These are phyloP conservation scores for Mucor lusitanicus DNA, from an alignment of 371 early-diverging fungal genomes.

Conservation along the genomic window DNA sequence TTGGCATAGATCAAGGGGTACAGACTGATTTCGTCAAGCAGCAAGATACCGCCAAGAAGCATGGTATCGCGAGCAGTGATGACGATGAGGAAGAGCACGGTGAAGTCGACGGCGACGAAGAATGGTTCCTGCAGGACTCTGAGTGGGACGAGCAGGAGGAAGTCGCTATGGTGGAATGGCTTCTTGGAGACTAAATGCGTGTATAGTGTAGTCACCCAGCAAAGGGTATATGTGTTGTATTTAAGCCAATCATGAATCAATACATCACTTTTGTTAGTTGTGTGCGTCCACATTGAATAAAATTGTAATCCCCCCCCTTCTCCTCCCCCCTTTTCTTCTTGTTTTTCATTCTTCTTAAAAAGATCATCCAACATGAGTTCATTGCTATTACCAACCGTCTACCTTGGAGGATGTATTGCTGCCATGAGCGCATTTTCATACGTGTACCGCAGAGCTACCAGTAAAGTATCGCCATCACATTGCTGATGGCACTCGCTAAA, in stretches of 20 bases:
- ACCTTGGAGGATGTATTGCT: constrained; percentile 64
- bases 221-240: neutral
- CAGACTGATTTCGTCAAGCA: constrained; percentile 23
- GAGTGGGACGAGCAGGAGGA: constrained; percentile 51
- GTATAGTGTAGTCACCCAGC: neutral
- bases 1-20: constrained; percentile 24
- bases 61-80: neutral
- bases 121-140: constrained; percentile 48
- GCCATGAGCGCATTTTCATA: constrained; percentile 66
- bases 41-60: neutral
- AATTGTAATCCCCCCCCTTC: neutral
- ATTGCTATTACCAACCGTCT: constrained; percentile 54
- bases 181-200: constrained; percentile 41
- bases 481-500: neutral
- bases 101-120: constrained; percentile 47
- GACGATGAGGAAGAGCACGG: constrained; percentile 31
- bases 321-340: neutral
- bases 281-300: neutral
- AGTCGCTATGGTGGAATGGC: constrained; percentile 42
- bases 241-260: constrained; percentile 24
- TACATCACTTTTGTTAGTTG: constrained; percentile 23
- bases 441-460: constrained; percentile 49
- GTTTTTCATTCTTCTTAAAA: neutral
- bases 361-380: constrained; percentile 32
- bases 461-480: constrained; percentile 20